Evolutionary conservation across 2,329 filamentous ascomycete genomes (phyloP), one percentile per base, ranked within the genome.

Genomic region (Paraconiothyrium sp.): DNA sequence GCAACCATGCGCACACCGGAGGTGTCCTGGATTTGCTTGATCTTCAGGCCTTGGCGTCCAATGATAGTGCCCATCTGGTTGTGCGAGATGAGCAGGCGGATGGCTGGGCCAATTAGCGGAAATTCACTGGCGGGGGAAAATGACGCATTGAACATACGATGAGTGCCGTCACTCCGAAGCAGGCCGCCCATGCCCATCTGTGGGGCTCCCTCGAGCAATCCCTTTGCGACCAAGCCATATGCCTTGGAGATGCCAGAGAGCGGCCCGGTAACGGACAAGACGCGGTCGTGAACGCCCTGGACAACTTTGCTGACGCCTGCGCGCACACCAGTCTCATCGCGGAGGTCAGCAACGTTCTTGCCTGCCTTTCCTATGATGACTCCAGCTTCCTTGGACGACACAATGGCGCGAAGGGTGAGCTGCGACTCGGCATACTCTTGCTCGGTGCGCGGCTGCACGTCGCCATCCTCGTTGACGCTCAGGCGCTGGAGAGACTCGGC

Each of bases 31-130:
- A 99, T 99, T 79, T 97, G 92, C 87, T 99, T 99, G 86, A 99
- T 99, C 86, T 98, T 99, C 70, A 97, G 86, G 62, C 95, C 95
- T 79, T 96, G 92, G 68, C 93, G 90, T 73, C 95, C 95, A 77
- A 99, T 99, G 83, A 99, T 97, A 74, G 95, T 99, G 65, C 95
- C 95, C 95, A 99, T 99, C 83, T 99, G 95, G 80, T 98, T 98
- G 84, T 99, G 94, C 37, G 95, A 99, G 80, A 99, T 98, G 78
- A 99, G 90, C 35, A 99, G 90, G 77, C 97, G 97, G 80, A 99
- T 92, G 64, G 95, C 95, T 99, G 59, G 34, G 48, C 22, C 48
- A 44, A 62, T 76, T 67, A 75, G 72, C 63, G 47, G 58, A 51
- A 24, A 7, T 52, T 49, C 24, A 4, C 41, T 13, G 35, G 20